Conservation (phyloP, 2,329 filamentous ascomycete species). For the Colletotrichum filicis region DNA sequence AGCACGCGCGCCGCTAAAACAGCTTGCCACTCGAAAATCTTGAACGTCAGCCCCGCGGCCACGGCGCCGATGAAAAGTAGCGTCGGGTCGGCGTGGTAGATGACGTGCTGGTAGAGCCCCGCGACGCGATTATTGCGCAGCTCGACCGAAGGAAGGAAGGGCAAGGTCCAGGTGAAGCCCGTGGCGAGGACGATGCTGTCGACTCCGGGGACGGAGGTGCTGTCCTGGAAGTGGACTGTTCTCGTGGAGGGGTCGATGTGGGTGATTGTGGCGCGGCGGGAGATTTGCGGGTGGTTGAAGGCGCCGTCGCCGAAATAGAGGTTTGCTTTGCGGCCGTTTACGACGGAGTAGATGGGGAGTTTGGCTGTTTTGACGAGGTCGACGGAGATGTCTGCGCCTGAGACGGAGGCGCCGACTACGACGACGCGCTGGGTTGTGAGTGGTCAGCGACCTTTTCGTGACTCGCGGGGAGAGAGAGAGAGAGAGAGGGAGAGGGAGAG, state of each 20-base stretch:
- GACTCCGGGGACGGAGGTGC: constrained; percentile 60
- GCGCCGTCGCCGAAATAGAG: constrained; percentile 68
- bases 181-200: constrained; percentile 75
- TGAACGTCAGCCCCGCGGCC: constrained; percentile 70
- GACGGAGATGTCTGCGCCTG: constrained; percentile 70
- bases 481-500: too few species aligned
- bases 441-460: neutral
- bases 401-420: constrained; percentile 73
- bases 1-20: constrained; percentile 69
- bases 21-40: constrained; percentile 76
- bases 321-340: constrained; percentile 58
- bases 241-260: constrained; percentile 49
- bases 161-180: constrained; percentile 72
- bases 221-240: constrained; percentile 67
- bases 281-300: constrained; percentile 67
- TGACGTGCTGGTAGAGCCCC: constrained; percentile 67
- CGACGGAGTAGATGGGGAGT: constrained; percentile 62
- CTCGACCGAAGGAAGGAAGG: constrained; percentile 65
- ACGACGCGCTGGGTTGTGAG: constrained; percentile 59
- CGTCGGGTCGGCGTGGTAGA: constrained; percentile 64
- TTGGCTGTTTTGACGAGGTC: constrained; percentile 59
- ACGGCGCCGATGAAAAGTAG: constrained; percentile 70
- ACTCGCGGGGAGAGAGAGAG: too few species aligned
- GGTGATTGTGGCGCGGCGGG: constrained; percentile 58
- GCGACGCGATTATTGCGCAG: constrained; percentile 66